Conservation (phyloP, 1,139 yeast genomes). For the Blastobotrys apis region DNA sequence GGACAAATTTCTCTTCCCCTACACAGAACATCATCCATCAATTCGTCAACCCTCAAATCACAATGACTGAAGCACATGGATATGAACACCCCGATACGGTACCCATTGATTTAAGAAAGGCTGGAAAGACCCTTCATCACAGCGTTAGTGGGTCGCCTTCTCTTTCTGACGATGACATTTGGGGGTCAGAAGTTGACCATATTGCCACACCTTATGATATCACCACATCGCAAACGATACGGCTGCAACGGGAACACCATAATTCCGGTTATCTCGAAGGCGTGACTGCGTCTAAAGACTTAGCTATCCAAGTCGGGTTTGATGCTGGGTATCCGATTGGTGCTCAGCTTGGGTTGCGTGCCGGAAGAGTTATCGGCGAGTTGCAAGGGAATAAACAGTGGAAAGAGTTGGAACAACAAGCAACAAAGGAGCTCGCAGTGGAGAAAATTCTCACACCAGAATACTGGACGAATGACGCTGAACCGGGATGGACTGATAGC, state of each 20-base stretch:
- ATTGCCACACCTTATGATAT: neutral
- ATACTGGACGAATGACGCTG: conserved; percentile 50
- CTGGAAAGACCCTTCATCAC: too few species aligned
- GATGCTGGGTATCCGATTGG: conserved; percentile 77
- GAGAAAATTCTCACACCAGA: conserved; percentile 45
- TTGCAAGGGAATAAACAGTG: conserved; percentile 33
- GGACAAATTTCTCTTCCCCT: too few species aligned
- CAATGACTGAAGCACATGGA: conserved; percentile 30
- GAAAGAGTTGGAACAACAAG: conserved; percentile 34
- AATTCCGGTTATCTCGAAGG: conserved; percentile 89
- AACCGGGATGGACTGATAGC: conserved; percentile 26
- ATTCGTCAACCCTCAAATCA: too few species aligned
- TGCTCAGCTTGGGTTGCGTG: conserved; percentile 58
- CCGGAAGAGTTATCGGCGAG: conserved; percentile 63
- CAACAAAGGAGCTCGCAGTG: conserved; percentile 50
- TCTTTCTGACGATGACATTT: conserved; percentile 6
- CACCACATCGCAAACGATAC: conserved; percentile 16
- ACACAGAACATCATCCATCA: too few species aligned
- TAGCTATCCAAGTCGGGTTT: conserved; percentile 71
- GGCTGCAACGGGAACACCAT: conserved; percentile 57
- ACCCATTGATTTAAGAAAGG: conserved; percentile 5
- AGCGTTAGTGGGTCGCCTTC: too few species aligned
- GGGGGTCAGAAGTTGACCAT: conserved; percentile 2
- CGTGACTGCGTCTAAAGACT: conserved; percentile 62
- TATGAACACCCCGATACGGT: conserved; percentile 24